Percentiles rank a stretch among this genome's conserved stretches.
These are phyloP conservation scores for Elymus sibiricus DNA, from an alignment of 176 grass and related monocot species.

Conservation along the genomic window DNA sequence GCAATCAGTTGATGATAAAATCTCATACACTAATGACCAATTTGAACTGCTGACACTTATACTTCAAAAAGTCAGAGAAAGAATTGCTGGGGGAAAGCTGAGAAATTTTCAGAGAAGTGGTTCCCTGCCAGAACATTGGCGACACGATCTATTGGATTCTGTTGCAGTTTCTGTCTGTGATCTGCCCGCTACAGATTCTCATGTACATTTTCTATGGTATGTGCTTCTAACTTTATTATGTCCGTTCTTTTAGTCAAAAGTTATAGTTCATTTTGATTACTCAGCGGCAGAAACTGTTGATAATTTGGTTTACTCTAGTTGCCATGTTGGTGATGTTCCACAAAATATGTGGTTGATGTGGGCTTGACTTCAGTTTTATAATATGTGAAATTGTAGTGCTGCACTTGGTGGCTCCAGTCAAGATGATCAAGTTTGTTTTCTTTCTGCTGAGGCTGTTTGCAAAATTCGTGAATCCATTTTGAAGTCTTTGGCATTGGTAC, in stretches of 20 bases:
- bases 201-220: conserved; percentile 66
- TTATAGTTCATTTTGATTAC: conserved; percentile 2
- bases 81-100: conserved; percentile 44
- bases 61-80: conserved; percentile 64
- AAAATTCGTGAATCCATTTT: conserved; percentile 50
- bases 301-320: background rate
- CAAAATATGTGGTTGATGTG: background rate
- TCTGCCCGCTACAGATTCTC: conserved; percentile 27
- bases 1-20: conserved; percentile 14
- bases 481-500: conserved; percentile 48
- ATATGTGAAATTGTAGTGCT: conserved; percentile 52
- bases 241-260: background rate
- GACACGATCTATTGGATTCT: conserved; percentile 71
- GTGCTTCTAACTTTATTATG: background rate
- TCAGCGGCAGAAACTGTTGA: background rate
- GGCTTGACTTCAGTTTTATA: background rate
- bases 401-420: conserved; percentile 75
- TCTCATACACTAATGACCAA: conserved; percentile 24
- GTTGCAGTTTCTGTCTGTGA: conserved; percentile 47
- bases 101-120: conserved; percentile 53
- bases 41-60: conserved; percentile 64
- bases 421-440: conserved; percentile 71
- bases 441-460: conserved; percentile 53
- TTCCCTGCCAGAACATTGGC: conserved; percentile 52
- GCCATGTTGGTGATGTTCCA: background rate